These are phyloP conservation scores for Ajuga reptans DNA, from an alignment of 305 asterid genomes.

Conservation along the genomic window DNA sequence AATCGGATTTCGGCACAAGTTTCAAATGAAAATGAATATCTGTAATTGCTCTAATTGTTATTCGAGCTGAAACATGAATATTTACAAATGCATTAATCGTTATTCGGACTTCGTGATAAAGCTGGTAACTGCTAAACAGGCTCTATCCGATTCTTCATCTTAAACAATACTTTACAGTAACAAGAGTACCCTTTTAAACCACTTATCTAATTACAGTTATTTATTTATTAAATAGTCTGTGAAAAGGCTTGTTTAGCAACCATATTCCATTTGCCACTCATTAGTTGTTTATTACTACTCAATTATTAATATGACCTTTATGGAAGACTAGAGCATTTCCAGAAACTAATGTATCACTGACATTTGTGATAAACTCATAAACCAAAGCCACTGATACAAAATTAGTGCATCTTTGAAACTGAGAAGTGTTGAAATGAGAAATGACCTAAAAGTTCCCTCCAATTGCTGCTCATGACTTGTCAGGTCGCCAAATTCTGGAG, in stretches of 20 bases:
- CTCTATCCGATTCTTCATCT: neutral
- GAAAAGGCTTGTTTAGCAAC: neutral
- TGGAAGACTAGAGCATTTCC: neutral
- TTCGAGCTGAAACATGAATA: neutral
- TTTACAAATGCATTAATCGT: neutral
- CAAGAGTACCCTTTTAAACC: neutral
- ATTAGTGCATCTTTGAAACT: constrained; percentile 13
- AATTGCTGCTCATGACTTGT: constrained; percentile 78
- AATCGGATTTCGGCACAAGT: neutral
- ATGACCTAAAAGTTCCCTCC: constrained; percentile 95
- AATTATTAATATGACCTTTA: neutral
- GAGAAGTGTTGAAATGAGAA: constrained; percentile 22
- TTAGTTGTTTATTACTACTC: neutral
- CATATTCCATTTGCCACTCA: neutral
- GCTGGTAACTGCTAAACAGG: neutral
- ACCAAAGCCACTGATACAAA: constrained; percentile 12
- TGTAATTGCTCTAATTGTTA: neutral
- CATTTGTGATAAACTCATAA: neutral
- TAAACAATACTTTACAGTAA: neutral
- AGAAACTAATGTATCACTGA: neutral
- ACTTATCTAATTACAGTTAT: neutral
- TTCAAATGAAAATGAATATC: neutral
- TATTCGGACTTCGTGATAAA: neutral
- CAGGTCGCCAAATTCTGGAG: constrained; percentile 93
- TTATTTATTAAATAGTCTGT: neutral